Base-by-base conservation (phyloP, 2,329 filamentous ascomycete species). In the Ilyonectria mors-panacis region DNA sequence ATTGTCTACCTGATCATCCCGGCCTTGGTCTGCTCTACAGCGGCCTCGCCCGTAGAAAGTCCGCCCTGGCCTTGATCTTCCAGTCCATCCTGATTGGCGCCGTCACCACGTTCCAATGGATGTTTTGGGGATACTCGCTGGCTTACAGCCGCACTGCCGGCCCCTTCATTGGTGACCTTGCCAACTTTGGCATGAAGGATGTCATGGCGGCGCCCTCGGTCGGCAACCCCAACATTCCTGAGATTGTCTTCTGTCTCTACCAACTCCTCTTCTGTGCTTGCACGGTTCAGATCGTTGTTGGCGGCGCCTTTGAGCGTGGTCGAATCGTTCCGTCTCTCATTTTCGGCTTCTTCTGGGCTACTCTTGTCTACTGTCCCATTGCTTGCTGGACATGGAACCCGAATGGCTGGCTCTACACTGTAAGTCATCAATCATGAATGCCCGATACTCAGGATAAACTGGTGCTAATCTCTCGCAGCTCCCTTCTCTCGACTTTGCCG, bases 351-450 rank as follows among this genome's bases (percentile, higher is more conserved):
- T 85, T 81, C 73, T 91, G 89, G 89, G 87, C 88, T 0, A 91
- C 89, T 0, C 81, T 91, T 56, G 89, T 91, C 6, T 91, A 91
- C 77, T 91, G 78, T 37, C 66, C 79, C 68, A 86, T 91, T 61
- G 89, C 89, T 0, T 89, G 85, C 80, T 91, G 89, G 89, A 89
- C 88, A 6, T 92, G 89, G 89, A 91, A 91, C 73, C 74, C 85
- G 19, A 87, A 85, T 62, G 89, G 89, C 17, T 92, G 89, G 89
- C 81, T 91, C 1, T 89, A 82, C 78, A 88, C 89, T 35, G 84
- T 91, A 7, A 85, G 86, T 6, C 83, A 7, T 85, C 2, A 4
- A 10, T 13, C 9, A 15, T 2, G 4, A 19, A 13, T 23, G 8
- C 23, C 33, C 6, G 3, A 30, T 58, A 3, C 15, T 15, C 3